Percentiles rank a stretch among this genome's conserved stretches.
Conservation (phyloP, 2,329 filamentous ascomycete genomes). For the Fusarium tricinctum region DNA sequence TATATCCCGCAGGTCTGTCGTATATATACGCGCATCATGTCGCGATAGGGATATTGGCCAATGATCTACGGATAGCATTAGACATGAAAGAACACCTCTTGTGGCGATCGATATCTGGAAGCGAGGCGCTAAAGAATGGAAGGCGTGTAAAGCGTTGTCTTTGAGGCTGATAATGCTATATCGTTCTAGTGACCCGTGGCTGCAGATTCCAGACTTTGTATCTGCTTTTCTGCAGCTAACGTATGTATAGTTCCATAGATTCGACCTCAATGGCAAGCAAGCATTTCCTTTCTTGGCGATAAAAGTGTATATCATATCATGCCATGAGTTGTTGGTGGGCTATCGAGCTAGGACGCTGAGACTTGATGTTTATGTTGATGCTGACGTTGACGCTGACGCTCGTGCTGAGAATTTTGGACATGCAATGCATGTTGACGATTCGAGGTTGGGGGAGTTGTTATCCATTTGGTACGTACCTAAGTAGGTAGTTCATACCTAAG, state of each 20-base stretch:
- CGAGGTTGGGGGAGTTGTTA: background rate
- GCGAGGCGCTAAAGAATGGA: background rate
- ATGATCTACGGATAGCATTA: background rate
- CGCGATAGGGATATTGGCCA: background rate
- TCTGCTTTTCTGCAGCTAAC: background rate
- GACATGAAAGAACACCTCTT: background rate
- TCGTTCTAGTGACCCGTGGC: no score
- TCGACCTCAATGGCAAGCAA: background rate
- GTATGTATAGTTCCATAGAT: background rate
- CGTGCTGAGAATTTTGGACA: background rate
- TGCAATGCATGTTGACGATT: constrained; percentile 13
- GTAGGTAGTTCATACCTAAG: no score
- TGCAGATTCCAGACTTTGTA: background rate
- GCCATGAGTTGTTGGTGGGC: constrained; percentile 3
- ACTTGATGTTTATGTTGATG: no score
- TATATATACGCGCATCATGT: background rate
- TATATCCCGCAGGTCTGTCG: background rate
- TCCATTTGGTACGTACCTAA: background rate
- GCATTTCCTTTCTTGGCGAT: background rate
- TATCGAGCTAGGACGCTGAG: background rate
- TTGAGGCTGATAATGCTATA: background rate
- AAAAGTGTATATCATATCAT: background rate
- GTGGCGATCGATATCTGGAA: background rate
- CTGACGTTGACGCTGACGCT: background rate
- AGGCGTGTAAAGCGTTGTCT: background rate